Conservation (phyloP, 345 rosid genomes). For the Boechera stricta region DNA sequence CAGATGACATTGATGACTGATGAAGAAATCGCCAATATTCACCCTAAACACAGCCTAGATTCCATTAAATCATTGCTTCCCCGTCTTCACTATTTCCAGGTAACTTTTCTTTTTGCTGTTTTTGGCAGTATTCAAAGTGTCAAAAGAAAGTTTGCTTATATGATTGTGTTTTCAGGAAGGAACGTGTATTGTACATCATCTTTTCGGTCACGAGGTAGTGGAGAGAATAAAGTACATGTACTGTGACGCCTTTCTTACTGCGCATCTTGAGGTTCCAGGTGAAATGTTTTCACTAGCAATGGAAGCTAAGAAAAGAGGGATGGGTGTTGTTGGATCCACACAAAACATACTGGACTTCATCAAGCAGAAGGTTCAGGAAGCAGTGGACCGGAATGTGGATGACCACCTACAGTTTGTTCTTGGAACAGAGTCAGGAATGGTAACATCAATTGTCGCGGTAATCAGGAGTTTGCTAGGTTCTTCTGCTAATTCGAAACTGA, state of each 20-base stretch:
- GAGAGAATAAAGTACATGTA: conserved; percentile 83
- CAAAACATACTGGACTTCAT: conserved; percentile 90
- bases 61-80: conserved; percentile 74
- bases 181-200: conserved; percentile 91
- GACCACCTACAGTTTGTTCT: conserved; percentile 90
- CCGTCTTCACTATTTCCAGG: conserved; percentile 82
- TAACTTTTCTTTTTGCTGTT: conserved; percentile 37
- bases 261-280: conserved; percentile 97
- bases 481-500: conserved; percentile 62
- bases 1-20: conserved; percentile 90
- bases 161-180: conserved; percentile 64
- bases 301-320: conserved; percentile 92
- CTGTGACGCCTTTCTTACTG: conserved; percentile 90
- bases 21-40: conserved; percentile 82
- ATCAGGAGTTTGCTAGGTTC: conserved; percentile 65
- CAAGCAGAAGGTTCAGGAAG: conserved; percentile 78
- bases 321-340: conserved; percentile 98
- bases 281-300: conserved; percentile 98
- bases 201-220: conserved; percentile 91
- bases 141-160: conserved; percentile 9
- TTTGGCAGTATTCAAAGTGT: not conserved
- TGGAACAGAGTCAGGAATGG: conserved; percentile 98
- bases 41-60: conserved; percentile 66
- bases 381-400: conserved; percentile 71
- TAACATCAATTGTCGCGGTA: conserved; percentile 87